Evolutionary conservation across 2,329 filamentous ascomycete species (phyloP).

Genomic region (Hymenoscyphus fraxineus): DNA sequence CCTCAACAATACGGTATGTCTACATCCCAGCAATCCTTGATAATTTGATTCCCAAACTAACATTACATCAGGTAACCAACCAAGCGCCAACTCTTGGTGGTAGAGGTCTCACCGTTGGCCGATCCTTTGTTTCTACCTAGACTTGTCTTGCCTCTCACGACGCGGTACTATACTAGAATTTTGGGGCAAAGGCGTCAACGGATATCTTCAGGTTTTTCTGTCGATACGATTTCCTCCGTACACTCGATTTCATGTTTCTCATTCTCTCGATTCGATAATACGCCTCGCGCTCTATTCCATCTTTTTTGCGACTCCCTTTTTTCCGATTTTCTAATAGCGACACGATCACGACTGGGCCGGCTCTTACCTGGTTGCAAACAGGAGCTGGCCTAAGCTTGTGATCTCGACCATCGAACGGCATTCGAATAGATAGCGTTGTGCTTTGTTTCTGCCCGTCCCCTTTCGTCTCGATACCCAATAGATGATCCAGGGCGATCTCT

Average conservation of each 20-base stretch:
- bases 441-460: slow-evolving; percentile 34
- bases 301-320: slow-evolving; percentile 21
- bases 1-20: slow-evolving; percentile 32
- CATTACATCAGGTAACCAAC: slow-evolving; percentile 44
- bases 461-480: slow-evolving; percentile 35
- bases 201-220: slow-evolving; percentile 25
- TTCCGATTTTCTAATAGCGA: slow-evolving; percentile 34
- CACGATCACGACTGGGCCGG: slow-evolving; percentile 28
- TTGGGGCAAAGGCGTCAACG: slow-evolving; percentile 30
- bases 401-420: slow-evolving; percentile 34
- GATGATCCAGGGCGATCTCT: slow-evolving; percentile 34
- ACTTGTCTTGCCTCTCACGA: slow-evolving; percentile 14
- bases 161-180: slow-evolving; percentile 9
- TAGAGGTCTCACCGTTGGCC: slow-evolving; percentile 36
- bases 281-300: slow-evolving; percentile 21
- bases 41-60: not conserved
- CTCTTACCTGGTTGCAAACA: slow-evolving; percentile 27
- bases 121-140: slow-evolving; percentile 26
- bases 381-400: slow-evolving; percentile 26
- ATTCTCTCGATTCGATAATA: slow-evolving; percentile 23
- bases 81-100: slow-evolving; percentile 53
- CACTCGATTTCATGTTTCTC: slow-evolving; percentile 15
- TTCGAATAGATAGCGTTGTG: slow-evolving; percentile 39
- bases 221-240: slow-evolving; percentile 16
- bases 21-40: not conserved